phyloP scores from a whole-genome alignment of 768 basidiomycete genomes.

The Suillus subaureus region DNA sequence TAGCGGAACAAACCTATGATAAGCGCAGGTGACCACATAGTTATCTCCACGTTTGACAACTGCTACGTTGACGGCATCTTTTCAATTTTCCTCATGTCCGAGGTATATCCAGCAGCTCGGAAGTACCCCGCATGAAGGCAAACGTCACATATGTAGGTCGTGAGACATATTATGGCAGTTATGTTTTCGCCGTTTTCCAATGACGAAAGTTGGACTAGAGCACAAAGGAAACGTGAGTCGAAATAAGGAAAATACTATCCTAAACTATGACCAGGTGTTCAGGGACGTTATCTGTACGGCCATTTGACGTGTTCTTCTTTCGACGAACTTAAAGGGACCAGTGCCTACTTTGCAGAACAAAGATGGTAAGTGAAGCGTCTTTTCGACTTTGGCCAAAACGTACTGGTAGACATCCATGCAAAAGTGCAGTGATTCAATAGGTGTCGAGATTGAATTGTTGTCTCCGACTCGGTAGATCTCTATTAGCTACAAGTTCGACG shows the following conservation, averaged over 20 bases:
- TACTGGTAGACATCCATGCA: neutral
- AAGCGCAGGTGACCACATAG: neutral
- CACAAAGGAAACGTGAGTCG: neutral
- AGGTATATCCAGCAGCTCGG: neutral
- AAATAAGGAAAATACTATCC: neutral
- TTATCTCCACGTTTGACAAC: neutral
- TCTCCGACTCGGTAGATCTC: neutral
- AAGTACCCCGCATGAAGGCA: neutral
- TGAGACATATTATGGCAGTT: neutral
- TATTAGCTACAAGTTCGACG: neutral
- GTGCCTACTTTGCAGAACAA: neutral
- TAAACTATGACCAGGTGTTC: neutral
- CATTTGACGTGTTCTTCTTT: neutral
- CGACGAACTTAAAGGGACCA: neutral
- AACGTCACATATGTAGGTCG: neutral
- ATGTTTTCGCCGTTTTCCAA: neutral
- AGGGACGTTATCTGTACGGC: neutral
- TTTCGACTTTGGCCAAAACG: neutral
- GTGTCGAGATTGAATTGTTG: neutral
- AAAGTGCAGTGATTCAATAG: neutral
- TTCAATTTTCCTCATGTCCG: neutral
- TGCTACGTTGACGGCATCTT: neutral
- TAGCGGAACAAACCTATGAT: neutral
- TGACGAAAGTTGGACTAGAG: neutral
- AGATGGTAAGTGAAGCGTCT: neutral